phyloP scores from a whole-genome alignment of 345 rosid genomes.

The Lepidium africanum region DNA sequence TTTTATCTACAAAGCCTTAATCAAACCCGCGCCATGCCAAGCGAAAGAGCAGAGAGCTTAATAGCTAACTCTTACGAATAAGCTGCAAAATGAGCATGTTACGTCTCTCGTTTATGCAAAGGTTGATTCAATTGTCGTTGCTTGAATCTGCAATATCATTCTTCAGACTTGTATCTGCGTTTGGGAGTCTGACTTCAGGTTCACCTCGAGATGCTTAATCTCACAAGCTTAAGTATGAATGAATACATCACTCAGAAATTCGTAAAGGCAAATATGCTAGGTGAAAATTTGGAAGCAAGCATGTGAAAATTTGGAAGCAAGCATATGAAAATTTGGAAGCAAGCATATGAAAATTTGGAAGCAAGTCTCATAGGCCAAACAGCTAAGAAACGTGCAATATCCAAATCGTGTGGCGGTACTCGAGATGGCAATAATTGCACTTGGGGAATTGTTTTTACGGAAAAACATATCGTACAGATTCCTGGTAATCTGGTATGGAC shows the following conservation, averaged over 20 bases:
- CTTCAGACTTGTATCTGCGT: background rate
- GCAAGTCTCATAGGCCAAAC: background rate
- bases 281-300: background rate
- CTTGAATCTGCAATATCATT: background rate
- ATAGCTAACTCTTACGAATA: background rate
- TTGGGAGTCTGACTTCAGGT: background rate
- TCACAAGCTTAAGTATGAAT: conserved; percentile 1
- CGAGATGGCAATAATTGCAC: background rate
- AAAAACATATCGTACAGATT: background rate
- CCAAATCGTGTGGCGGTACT: background rate
- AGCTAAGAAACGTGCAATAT: background rate
- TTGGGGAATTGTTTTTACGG: background rate
- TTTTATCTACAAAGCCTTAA: background rate
- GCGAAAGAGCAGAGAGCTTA: background rate
- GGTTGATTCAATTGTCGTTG: background rate
- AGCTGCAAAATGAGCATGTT: background rate
- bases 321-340: background rate
- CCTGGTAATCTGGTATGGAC: background rate
- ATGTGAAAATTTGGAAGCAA: too few relatives aligned
- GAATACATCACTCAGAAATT: background rate
- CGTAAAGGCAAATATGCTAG: background rate
- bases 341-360: background rate
- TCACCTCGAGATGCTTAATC: background rate
- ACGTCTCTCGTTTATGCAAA: background rate
- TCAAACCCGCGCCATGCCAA: background rate